Evolutionary conservation across 1,284 basidiomycete genomes (phyloP).

Genomic region (Marasmius sp.): DNA sequence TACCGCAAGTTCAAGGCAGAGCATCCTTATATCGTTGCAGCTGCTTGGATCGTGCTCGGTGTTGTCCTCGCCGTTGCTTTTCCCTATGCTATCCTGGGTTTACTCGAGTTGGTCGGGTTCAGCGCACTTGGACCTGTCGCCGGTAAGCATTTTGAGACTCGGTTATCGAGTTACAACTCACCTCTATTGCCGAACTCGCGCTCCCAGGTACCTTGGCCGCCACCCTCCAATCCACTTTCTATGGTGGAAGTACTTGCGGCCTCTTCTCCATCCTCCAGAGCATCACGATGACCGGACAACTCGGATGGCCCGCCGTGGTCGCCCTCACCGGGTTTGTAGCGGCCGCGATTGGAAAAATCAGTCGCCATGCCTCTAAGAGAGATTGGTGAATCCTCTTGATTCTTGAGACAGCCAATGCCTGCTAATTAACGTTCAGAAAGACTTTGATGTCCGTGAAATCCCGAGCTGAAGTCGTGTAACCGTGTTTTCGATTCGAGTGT

Average conservation of each 20-base stretch:
- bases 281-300: slow-evolving; percentile 6
- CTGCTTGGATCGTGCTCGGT: neutral
- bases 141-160: neutral
- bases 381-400: too few relatives aligned
- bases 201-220: slow-evolving; percentile 5
- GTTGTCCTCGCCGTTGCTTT: slow-evolving; percentile 2
- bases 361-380: too few relatives aligned
- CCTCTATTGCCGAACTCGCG: neutral
- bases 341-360: neutral
- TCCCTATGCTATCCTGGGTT: neutral
- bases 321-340: neutral
- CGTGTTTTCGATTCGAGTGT: too few relatives aligned
- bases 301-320: slow-evolving; percentile 3
- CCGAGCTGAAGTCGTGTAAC: too few relatives aligned
- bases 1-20: slow-evolving; percentile 4
- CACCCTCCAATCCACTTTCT: slow-evolving; percentile 2
- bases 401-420: too few relatives aligned
- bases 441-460: too few relatives aligned
- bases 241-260: slow-evolving; percentile 2
- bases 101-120: slow-evolving; percentile 2
- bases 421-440: too few relatives aligned
- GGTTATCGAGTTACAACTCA: neutral
- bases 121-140: neutral
- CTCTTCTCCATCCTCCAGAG: slow-evolving; percentile 7
- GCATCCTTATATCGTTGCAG: slow-evolving; percentile 5